A percentile compares a stretch with the other conserved stretches of the same genome.
Evolutionary conservation across 192 early-diverging fungal genomes (phyloP).

Genomic region (Backusella macrospora): DNA sequence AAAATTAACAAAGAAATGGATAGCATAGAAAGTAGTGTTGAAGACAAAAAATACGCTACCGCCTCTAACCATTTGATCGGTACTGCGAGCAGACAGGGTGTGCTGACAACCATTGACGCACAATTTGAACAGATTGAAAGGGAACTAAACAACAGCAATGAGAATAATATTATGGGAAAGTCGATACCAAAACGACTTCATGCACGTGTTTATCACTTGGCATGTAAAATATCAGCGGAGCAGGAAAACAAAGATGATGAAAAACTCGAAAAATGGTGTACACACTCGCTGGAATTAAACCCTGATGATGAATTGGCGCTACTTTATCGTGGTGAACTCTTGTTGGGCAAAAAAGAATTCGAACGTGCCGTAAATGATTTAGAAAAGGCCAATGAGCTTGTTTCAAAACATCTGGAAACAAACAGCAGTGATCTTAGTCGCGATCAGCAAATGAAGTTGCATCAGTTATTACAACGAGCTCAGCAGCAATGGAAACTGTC

Average conservation of each 20-base stretch:
- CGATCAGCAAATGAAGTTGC: slow-evolving; percentile 28
- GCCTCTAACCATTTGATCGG: slow-evolving; percentile 63
- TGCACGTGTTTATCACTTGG: slow-evolving; percentile 51
- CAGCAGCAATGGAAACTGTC: slow-evolving; percentile 59
- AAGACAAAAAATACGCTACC: slow-evolving; percentile 59
- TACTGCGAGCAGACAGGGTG: slow-evolving; percentile 29
- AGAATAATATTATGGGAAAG: slow-evolving; percentile 19
- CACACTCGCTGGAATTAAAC: slow-evolving; percentile 69
- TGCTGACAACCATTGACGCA: slow-evolving; percentile 42
- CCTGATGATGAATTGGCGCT: slow-evolving; percentile 74
- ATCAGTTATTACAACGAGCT: slow-evolving; percentile 62
- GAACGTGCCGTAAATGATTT: slow-evolving; percentile 80
- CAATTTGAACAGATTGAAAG: slow-evolving; percentile 18
- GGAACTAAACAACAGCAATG: slow-evolving; percentile 22
- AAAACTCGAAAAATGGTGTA: slow-evolving; percentile 68
- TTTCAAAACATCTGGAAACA: slow-evolving; percentile 50
- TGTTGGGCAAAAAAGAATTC: slow-evolving; percentile 69
- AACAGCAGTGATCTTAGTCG: background rate
- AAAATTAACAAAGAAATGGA: slow-evolving; percentile 72
- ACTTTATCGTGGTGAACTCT: slow-evolving; percentile 69
- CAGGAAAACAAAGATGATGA: slow-evolving; percentile 48
- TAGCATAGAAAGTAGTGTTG: slow-evolving; percentile 58
- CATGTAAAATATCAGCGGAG: slow-evolving; percentile 65
- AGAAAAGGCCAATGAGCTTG: slow-evolving; percentile 67
- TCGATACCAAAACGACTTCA: slow-evolving; percentile 36